Evolutionary conservation across 2,329 filamentous ascomycete species (phyloP), one percentile per base, ranked within the genome.

Genomic region (Leptographium wingfieldii): DNA sequence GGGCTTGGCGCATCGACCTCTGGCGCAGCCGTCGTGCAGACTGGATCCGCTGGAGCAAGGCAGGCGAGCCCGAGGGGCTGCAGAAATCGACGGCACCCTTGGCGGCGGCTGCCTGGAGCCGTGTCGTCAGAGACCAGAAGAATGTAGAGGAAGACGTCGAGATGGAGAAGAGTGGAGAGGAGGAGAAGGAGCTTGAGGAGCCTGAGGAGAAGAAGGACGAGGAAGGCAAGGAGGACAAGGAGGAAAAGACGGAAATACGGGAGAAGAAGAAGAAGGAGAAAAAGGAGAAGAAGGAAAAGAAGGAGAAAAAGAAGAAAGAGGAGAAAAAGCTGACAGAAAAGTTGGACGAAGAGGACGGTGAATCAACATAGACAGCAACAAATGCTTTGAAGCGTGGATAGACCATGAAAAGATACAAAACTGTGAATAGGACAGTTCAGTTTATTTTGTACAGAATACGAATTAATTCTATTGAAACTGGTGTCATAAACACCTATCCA

Each of bases 41-140:
- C 56, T 84, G 81, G 81, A 78, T 81, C 63, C 67, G 72, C 3
- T 83, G 80, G 78, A 77, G 77, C 62, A 82, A 79, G 69, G 79
- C 81, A 64, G 72, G 76, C 16, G 74, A 76, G 63, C 67, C 69
- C 0, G 70, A 71, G 56, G 69, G 68, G n/a, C 65, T 66, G 29
- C 61, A 67, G 60, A 57, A 64, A 9, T 67, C 75, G 11, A 74
- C 73, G 51, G 73, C 75, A 60, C 69, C 70, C 31, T 19, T 31
- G 27, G 29, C 31, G 57, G 48, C 27, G 16, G 9, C 11, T 12
- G 6, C 19, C 9, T 38, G 27, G 40, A 55, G 31, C 38, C 22
- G 27, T 27, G 48, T 12, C 11, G 40, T 35, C 25, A 49, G 46
- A 33, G 57, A 48, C 19, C 14, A 9, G 2, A 29, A 46, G 12